A percentile compares a stretch with the other conserved stretches of the same genome.
Evolutionary conservation across 352 stramenopile species (phyloP).

Genomic region (Globisporangium polare): DNA sequence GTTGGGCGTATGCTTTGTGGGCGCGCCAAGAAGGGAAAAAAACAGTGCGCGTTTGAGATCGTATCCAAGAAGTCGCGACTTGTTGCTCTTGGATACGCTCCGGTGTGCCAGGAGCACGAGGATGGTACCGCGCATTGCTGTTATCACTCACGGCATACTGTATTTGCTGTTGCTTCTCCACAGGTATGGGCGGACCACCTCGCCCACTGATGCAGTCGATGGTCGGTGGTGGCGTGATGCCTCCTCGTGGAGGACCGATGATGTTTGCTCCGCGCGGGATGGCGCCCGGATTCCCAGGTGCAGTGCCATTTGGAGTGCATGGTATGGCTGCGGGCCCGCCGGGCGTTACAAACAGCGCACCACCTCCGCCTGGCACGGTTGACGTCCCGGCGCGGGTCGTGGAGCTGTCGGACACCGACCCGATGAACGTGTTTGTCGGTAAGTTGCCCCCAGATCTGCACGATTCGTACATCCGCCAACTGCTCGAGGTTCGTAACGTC

Average conservation of each 20-base stretch:
- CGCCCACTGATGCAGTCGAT: background rate
- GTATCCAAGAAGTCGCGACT: background rate
- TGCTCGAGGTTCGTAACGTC: slow-evolving; percentile 34
- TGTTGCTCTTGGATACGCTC: slow-evolving; percentile 1
- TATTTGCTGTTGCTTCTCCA: background rate
- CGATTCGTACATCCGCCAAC: slow-evolving; percentile 46
- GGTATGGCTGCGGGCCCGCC: background rate
- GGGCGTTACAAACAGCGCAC: background rate
- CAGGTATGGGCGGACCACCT: slow-evolving; percentile 3
- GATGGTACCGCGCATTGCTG: background rate
- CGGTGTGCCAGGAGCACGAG: background rate
- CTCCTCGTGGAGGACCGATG: slow-evolving; percentile 6
- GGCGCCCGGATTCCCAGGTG: background rate
- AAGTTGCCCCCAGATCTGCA: slow-evolving; percentile 50
- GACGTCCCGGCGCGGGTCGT: slow-evolving; percentile 10
- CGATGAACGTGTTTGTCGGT: slow-evolving; percentile 46
- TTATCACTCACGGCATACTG: background rate
- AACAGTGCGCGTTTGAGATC: no score
- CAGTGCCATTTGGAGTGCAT: background rate
- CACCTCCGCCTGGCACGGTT: slow-evolving; percentile 12
- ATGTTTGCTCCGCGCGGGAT: slow-evolving; percentile 2
- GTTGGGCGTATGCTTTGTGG: background rate
- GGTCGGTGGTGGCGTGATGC: background rate
- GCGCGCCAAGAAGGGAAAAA: no score
- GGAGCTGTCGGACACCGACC: slow-evolving; percentile 21